These are phyloP conservation scores for Yamadazyma friedrichii DNA, from an alignment of 1,139 yeast species.

Conservation along the genomic window DNA sequence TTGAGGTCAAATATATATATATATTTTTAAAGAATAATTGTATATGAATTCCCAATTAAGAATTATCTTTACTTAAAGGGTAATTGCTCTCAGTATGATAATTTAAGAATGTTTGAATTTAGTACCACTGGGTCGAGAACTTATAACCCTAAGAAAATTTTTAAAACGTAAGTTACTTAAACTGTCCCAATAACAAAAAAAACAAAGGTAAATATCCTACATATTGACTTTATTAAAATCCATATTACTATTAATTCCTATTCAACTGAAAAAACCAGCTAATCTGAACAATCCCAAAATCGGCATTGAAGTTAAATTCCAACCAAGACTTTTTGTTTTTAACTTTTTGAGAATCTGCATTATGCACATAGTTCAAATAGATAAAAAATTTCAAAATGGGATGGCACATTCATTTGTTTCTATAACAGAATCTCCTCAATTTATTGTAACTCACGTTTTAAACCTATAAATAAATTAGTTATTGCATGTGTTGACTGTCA, in stretches of 20 bases:
- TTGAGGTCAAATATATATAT: background rate
- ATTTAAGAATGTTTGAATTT: no score
- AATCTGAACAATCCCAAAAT: background rate
- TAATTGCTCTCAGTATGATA: no score
- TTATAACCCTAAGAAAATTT: background rate
- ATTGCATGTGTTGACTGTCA: no score
- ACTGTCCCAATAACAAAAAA: background rate
- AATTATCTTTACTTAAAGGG: no score
- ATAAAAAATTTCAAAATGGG: conserved; percentile 9
- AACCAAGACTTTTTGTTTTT: conserved; percentile 2
- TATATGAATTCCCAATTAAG: no score
- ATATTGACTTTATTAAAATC: background rate
- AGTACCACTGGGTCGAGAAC: no score
- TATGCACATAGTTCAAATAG: conserved; percentile 16
- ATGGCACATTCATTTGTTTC: background rate
- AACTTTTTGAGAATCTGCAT: conserved; percentile 8
- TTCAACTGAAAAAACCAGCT: background rate
- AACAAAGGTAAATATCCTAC: background rate
- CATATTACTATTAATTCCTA: no score
- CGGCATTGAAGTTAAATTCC: background rate
- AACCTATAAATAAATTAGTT: no score
- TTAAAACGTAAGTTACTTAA: background rate
- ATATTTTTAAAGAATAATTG: no score
- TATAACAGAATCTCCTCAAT: background rate
- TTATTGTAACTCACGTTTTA: background rate